Evolutionary conservation across 768 basidiomycete species (phyloP), one percentile per base, ranked within the genome.

Genomic region (Lactarius tabidus): DNA sequence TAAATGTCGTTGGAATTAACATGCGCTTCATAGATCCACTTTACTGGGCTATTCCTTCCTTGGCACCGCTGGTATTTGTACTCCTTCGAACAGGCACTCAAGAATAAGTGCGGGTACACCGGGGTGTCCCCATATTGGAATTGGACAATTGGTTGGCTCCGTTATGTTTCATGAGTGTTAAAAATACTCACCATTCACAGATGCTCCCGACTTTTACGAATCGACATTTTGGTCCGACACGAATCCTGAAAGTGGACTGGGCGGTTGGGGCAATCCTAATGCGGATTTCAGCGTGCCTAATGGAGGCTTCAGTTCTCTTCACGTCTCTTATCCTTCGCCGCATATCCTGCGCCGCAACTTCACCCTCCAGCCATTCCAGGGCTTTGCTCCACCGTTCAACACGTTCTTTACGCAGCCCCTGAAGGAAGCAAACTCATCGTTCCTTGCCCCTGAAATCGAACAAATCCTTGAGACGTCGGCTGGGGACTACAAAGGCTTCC

Each of bases 281-380:
- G 52, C 64, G 14, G 70, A 75, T 61, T 61, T 65, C 59, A 60
- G 59, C 45, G 71, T 75, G 3, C 61, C 67, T 12, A 66, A 72
- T 60, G 77, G 76, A 55, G 77, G 68, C 4, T 74, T 77, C 67
- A 69, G 67, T 15, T 51, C 60, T 23, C 61, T 74, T 59, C 55
- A 64, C 9, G 60, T 74, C 18, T 68, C 76, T 18, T 78, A 78
- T 55, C 77, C 77, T 29, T 68, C 70, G 35, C 72, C 74, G 26
- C 76, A 78, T 67, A 68, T 52, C n/a, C 33, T 77, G 41, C 75
- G 77, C 31, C 71, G 77, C 9, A 74, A 74, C 48, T 78, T 72
- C 69, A 75, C 74, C 1, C 72, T 74, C 20, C 72, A 71, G 59
- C 75, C 77, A 14, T 77, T 61, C 54, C 23, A 9, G 6, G 20